Base-by-base conservation (phyloP, 1,284 basidiomycete genomes). In the Xerocomus minutiporus region DNA sequence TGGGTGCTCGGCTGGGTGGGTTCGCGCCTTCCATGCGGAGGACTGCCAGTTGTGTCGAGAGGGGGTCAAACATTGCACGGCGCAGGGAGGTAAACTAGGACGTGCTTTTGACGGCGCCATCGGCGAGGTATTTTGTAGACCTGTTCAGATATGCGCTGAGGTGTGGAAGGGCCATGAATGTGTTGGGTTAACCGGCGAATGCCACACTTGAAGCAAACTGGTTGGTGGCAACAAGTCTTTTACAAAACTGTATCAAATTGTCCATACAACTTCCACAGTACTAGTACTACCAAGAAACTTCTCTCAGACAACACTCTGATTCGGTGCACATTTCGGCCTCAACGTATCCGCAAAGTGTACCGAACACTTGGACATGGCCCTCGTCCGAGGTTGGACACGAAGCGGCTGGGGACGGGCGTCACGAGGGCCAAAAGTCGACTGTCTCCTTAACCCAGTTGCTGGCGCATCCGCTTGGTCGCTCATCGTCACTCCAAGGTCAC, bases 21-120 rank as follows among this genome's bases (percentile, higher is more conserved):
- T 86, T 80, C 23, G 82, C 78, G 58, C 88, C 88, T 61, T 82
- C 76, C 88, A 91, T 91, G 51, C 79, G 77, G 38, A 87, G 62
- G 50, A 85, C 87, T 90, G 64, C 36, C 50, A 40, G 41, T 44
- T 36, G 50, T 40, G 48, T 43, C 40, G 53, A 8, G 42, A 38
- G 35, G 28, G 45, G 45, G 58, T 65, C 52, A 60, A 47, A 9
- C 46, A 55, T 50, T 34, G 47, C 32, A 34, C 40, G 13, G 17
- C 6, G 28, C 29, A 49, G 36, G 35, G 46, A 50, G 31, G 36
- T 46, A 54, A 60, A 61, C 31, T 51, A 36, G 51, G 48, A 62
- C 65, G 50, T 71, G 56, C 67, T 68, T 66, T 71, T 69, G 57
- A 65, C 57, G n/a, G 66, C 55, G 55, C 67, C 70, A 64, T 71